These are phyloP conservation scores for Fusarium tricinctum DNA, from an alignment of 2,329 filamentous ascomycete genomes.

Conservation along the genomic window DNA sequence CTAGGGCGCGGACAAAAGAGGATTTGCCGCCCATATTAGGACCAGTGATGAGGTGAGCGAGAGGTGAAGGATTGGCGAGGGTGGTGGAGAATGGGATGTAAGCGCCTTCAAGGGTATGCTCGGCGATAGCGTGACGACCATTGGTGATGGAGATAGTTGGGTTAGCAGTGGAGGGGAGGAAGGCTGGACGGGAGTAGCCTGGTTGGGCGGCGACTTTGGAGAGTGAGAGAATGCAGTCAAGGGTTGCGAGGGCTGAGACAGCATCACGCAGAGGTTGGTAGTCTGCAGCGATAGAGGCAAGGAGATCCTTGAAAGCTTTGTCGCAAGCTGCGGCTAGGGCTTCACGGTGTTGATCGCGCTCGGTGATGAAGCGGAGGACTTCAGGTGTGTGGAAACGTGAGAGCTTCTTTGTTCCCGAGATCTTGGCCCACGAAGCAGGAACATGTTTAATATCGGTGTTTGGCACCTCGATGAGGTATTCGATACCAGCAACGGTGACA, in stretches of 20 bases:
- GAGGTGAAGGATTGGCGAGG: conserved; percentile 74
- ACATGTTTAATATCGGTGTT: conserved; percentile 87
- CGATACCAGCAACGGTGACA: conserved; percentile 87
- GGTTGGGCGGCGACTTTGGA: conserved; percentile 87
- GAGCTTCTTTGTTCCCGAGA: conserved; percentile 92
- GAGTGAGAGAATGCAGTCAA: conserved; percentile 92
- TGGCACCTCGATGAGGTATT: conserved; percentile 93
- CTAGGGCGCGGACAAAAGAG: conserved; percentile 94
- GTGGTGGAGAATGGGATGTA: conserved; percentile 93
- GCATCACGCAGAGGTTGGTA: conserved; percentile 93
- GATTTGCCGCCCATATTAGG: conserved; percentile 99
- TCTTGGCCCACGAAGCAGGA: conserved; percentile 94
- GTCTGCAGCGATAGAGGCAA: conserved; percentile 80
- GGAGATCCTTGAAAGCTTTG: conserved; percentile 79
- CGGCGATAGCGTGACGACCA: conserved; percentile 95
- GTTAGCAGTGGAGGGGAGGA: conserved; percentile 71
- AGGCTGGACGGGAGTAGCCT: conserved; percentile 85
- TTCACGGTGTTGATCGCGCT: conserved; percentile 96
- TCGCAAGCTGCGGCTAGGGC: conserved; percentile 93
- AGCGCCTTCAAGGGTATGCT: conserved; percentile 84
- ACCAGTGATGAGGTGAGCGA: conserved; percentile 90
- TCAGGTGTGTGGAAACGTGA: conserved; percentile 96
- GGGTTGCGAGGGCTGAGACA: conserved; percentile 84
- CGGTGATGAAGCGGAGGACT: conserved; percentile 83
- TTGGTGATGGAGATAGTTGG: conserved; percentile 72